phyloP scores from a whole-genome alignment of 2,329 filamentous ascomycete species.

The Apiospora phragmitis region DNA sequence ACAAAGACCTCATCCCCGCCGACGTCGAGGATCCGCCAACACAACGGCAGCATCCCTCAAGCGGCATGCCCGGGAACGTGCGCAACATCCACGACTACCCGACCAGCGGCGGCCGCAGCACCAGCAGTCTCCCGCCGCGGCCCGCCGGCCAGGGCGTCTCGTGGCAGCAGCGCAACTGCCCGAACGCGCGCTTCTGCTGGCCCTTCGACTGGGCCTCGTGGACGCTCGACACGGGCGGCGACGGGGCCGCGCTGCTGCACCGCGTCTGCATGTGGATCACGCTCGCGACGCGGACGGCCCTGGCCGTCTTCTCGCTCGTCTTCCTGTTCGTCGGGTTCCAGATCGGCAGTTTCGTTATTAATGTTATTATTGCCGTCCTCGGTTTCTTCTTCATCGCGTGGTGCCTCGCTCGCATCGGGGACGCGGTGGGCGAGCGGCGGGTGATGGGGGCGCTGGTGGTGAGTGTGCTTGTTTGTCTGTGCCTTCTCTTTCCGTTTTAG shows the following conservation, averaged over 20 bases:
- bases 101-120: neutral
- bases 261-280: slow-evolving; percentile 14
- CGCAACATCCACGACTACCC: neutral
- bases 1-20: slow-evolving; percentile 11
- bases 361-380: neutral
- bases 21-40: slow-evolving; percentile 9
- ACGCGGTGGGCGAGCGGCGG: neutral
- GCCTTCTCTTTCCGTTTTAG: too few species aligned
- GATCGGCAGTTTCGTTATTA: neutral
- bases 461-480: neutral
- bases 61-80: neutral
- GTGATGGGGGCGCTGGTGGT: slow-evolving; percentile 7
- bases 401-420: slow-evolving; percentile 3
- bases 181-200: slow-evolving; percentile 12
- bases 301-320: neutral
- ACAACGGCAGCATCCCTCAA: neutral
- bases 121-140: neutral
- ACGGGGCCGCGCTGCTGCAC: neutral
- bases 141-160: slow-evolving; percentile 4
- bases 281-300: neutral
- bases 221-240: slow-evolving; percentile 10
- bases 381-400: slow-evolving; percentile 13
- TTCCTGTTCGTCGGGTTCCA: slow-evolving; percentile 8
- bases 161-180: neutral
- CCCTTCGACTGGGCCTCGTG: slow-evolving; percentile 11